Conservation (phyloP, 1,284 basidiomycete species). For the Cutaneotrichosporon cutaneum region DNA sequence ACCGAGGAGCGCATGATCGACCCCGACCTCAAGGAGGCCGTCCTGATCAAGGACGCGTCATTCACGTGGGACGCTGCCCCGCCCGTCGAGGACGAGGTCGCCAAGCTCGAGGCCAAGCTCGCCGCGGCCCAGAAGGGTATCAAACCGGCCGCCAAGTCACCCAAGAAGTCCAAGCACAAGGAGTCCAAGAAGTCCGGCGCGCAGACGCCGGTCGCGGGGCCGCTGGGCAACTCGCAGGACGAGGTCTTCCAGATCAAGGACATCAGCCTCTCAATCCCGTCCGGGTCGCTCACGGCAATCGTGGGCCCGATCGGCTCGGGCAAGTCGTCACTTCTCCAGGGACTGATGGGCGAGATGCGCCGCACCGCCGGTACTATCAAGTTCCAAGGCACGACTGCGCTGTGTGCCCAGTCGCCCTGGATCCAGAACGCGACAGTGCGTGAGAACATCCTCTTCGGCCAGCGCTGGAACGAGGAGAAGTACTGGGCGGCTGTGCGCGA, state of each 20-base stretch:
- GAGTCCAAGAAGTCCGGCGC: slow-evolving; percentile 34
- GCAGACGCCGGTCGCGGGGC: slow-evolving; percentile 23
- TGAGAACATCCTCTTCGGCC: slow-evolving; percentile 80
- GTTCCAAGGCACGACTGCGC: slow-evolving; percentile 68
- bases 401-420: slow-evolving; percentile 76
- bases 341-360: slow-evolving; percentile 76
- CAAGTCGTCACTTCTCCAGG: slow-evolving; percentile 62
- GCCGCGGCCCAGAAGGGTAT: slow-evolving; percentile 30
- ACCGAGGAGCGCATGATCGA: slow-evolving; percentile 59
- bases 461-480: slow-evolving; percentile 70
- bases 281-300: slow-evolving; percentile 72
- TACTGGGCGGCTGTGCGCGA: slow-evolving; percentile 75
- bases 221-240: slow-evolving; percentile 52
- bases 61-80: slow-evolving; percentile 81
- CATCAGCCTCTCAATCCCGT: slow-evolving; percentile 65
- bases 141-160: slow-evolving; percentile 4
- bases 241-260: slow-evolving; percentile 64
- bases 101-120: slow-evolving; percentile 47
- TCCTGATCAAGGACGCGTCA: slow-evolving; percentile 65
- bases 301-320: slow-evolving; percentile 73
- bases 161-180: slow-evolving; percentile 33
- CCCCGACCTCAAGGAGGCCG: slow-evolving; percentile 58
- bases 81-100: slow-evolving; percentile 56
- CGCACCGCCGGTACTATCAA: slow-evolving; percentile 61
- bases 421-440: slow-evolving; percentile 71